phyloP scores from a whole-genome alignment of 768 basidiomycete genomes.

The Pulveroboletus sp. region DNA sequence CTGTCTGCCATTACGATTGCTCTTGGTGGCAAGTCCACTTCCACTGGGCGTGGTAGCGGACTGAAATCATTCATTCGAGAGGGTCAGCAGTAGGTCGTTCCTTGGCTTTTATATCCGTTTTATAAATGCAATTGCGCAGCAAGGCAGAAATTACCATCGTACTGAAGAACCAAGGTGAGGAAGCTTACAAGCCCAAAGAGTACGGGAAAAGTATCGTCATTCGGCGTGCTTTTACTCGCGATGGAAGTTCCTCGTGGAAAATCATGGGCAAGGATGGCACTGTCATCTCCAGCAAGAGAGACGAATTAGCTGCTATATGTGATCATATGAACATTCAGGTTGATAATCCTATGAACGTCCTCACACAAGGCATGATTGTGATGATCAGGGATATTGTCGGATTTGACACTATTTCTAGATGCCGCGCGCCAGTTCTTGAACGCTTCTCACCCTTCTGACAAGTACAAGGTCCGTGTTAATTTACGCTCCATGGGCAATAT shows the following conservation, averaged over 20 bases:
- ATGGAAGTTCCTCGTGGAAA: conserved; percentile 78
- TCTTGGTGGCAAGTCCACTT: conserved; percentile 88
- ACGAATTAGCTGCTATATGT: conserved; percentile 84
- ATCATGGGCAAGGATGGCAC: conserved; percentile 70
- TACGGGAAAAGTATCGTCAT: conserved; percentile 87
- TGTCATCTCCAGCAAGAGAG: conserved; percentile 70
- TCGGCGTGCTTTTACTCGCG: conserved; percentile 74
- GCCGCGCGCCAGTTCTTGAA: conserved; percentile 72
- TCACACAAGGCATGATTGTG: conserved; percentile 66
- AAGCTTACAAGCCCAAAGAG: conserved; percentile 81
- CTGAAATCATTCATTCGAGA: conserved; percentile 85
- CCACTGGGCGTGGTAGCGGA: conserved; percentile 85
- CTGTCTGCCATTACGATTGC: conserved; percentile 91
- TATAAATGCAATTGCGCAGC: conserved; percentile 39
- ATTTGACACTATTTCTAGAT: conserved; percentile 20
- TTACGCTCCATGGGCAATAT: neutral
- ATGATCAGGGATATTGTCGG: neutral
- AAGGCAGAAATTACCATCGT: conserved; percentile 71
- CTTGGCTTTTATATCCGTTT: neutral
- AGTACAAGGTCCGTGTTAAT: conserved; percentile 70
- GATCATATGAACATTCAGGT: conserved; percentile 97
- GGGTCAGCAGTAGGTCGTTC: conserved; percentile 61
- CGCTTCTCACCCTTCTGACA: conserved; percentile 74
- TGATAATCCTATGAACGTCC: conserved; percentile 93
- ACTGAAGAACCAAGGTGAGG: conserved; percentile 87